Evolutionary conservation across 139 green algal genomes (phyloP).

Genomic region (Chlorokybus atmophyticus): DNA sequence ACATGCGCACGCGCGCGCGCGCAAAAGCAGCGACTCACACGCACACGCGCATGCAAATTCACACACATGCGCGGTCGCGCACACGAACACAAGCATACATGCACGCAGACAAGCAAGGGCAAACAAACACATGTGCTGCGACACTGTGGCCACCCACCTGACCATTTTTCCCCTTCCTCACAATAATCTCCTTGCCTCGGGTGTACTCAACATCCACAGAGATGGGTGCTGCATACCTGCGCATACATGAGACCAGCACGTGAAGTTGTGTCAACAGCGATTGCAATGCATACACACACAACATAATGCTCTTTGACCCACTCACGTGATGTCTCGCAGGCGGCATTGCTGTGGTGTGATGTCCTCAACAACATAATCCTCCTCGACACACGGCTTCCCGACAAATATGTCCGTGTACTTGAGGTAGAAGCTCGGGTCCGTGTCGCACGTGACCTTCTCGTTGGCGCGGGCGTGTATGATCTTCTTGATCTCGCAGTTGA

Average conservation of each 20-base stretch:
- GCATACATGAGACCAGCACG: too few relatives aligned
- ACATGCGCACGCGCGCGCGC: too few relatives aligned
- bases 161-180: constrained; percentile 49
- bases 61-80: too few relatives aligned
- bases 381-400: constrained; percentile 70
- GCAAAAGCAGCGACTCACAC: too few relatives aligned
- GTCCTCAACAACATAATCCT: constrained; percentile 67
- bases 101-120: too few relatives aligned
- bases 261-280: too few relatives aligned
- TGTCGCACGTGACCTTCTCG: constrained; percentile 81
- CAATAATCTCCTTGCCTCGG: constrained; percentile 77
- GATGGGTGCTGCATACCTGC: constrained; percentile 84
- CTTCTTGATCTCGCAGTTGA: constrained; percentile 92
- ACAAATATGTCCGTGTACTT: constrained; percentile 84
- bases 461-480: constrained; percentile 92
- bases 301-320: background rate
- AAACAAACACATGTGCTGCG: background rate
- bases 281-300: background rate
- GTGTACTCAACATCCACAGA: constrained; percentile 97
- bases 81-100: too few relatives aligned
- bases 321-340: constrained; percentile 46
- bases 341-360: constrained; percentile 96
- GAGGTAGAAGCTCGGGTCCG: constrained; percentile 96
- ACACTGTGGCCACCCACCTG: background rate
- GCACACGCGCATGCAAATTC: too few relatives aligned